A percentile compares a stretch with the other conserved stretches of the same genome.
phyloP scores from a whole-genome alignment of 2,329 filamentous ascomycete species.

The Fusarium piperis region DNA sequence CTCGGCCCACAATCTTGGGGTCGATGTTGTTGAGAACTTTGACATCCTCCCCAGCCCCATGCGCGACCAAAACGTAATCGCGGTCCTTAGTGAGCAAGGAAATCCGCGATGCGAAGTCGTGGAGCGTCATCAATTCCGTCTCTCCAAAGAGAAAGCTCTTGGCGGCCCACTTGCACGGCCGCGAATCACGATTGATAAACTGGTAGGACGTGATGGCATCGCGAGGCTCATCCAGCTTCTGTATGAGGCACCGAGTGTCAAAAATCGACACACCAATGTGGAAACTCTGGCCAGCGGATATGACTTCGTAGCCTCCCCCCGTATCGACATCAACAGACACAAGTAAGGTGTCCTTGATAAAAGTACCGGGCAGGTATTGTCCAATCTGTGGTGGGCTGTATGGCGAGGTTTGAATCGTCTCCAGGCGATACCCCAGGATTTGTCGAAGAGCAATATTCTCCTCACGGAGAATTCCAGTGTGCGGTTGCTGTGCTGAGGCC shows the following conservation, averaged over 20 bases:
- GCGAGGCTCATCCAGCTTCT: neutral
- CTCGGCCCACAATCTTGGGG: neutral
- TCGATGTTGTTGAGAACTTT: slow-evolving; percentile 30
- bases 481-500: neutral
- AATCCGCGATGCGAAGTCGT: slow-evolving; percentile 5
- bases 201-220: slow-evolving; percentile 25
- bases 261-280: slow-evolving; percentile 31
- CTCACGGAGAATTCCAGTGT: slow-evolving; percentile 32
- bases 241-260: slow-evolving; percentile 18
- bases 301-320: slow-evolving; percentile 10
- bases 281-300: slow-evolving; percentile 18
- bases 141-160: slow-evolving; percentile 16
- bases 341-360: slow-evolving; percentile 20
- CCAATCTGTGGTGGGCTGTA: neutral
- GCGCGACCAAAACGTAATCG: slow-evolving; percentile 25
- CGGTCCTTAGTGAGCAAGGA: slow-evolving; percentile 1
- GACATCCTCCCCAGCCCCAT: slow-evolving; percentile 17
- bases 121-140: slow-evolving; percentile 2
- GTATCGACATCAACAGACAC: slow-evolving; percentile 28
- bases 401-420: neutral
- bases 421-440: slow-evolving; percentile 24
- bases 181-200: slow-evolving; percentile 16
- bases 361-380: slow-evolving; percentile 5
- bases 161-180: slow-evolving; percentile 9
- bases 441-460: slow-evolving; percentile 31